phyloP scores from a whole-genome alignment of 306 rosid genomes.

The Medicago arabica region DNA sequence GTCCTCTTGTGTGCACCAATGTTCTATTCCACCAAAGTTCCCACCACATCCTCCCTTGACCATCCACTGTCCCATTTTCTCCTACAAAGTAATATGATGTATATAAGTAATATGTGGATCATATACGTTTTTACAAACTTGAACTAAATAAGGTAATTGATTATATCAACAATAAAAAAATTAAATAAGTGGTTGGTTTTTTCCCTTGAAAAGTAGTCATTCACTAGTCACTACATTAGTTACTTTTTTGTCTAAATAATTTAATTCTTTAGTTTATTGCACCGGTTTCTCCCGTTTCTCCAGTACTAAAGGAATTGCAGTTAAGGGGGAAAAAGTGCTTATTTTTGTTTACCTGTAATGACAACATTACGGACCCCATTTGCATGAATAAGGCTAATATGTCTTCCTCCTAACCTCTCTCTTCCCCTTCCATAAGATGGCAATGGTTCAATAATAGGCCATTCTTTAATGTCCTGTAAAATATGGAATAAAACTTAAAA shows the following conservation, averaged over 20 bases:
- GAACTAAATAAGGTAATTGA: not conserved
- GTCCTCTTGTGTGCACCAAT: constrained; percentile 85
- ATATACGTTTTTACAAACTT: not conserved
- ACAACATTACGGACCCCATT: constrained; percentile 83
- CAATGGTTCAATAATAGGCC: constrained; percentile 89
- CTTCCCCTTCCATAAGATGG: constrained; percentile 98
- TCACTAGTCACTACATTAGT: not conserved
- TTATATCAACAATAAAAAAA: no score
- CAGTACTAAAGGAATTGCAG: constrained; percentile 2
- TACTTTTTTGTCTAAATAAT: constrained; percentile 8
- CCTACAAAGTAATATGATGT: constrained; percentile 58
- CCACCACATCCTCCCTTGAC: constrained; percentile 98
- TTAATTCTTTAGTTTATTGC: not conserved
- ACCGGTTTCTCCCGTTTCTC: no score
- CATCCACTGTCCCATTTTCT: constrained; percentile 88
- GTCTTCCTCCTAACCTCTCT: constrained; percentile 94
- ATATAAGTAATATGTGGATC: constrained; percentile 4
- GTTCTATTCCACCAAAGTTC: constrained; percentile 99
- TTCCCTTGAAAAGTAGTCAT: constrained; percentile 20
- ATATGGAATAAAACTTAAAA: not conserved
- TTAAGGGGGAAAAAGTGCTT: not conserved
- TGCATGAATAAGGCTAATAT: constrained; percentile 94
- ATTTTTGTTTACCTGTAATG: constrained; percentile 69
- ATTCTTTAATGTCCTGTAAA: constrained; percentile 73
- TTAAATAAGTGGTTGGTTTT: not conserved